Evolutionary conservation across 1,284 basidiomycete genomes (phyloP), one percentile per base, ranked within the genome.

Genomic region (Porogramme epimiltina): DNA sequence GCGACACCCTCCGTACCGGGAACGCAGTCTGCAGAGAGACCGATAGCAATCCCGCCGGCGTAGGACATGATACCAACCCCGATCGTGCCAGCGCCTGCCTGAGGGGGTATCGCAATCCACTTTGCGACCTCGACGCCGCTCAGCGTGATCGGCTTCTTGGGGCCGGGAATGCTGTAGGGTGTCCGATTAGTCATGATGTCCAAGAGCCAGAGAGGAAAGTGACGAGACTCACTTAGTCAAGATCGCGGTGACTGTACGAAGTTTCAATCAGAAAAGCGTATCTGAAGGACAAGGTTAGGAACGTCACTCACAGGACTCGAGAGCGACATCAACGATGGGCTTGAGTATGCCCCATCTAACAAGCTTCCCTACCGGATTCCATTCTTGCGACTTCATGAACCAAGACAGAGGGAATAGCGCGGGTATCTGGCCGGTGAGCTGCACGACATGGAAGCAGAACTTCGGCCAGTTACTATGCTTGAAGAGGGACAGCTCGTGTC

Each of bases 31-130:
- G 63, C 60, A 1, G 65, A 58, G 42, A 66, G 58, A 6, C 62
- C 61, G 31, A 66, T 61, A 22, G 58, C 62, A 33, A 66, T 43
- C 13, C 62, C 61, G 41, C 63, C 63, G 1, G 65, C 65, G 49
- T 68, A 68, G 1, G 66, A 68, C 51, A 68, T 66, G 55, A 68
- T 62, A 2, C 66, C 66, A 42, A 68, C 62, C 5, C 60, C 69
- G 11, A 68, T 59, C 19, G 63, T 66, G 16, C 64, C 62, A 49
- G 66, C 65, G 16, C 67, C 67, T 1, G 52, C 60, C 51, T 69
- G 67, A 4, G 67, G 67, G 9, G 67, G 67, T 34, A 67, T 59
- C 4, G 65, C 67, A 8, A 56, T 60, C 66, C 65, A 67, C 19
- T 60, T 60, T 19, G 62, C 48, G 11, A 68, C 59, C 44, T 68